Percentiles rank a stretch among this genome's conserved stretches.
phyloP scores from a whole-genome alignment of 2,329 filamentous ascomycete species.

The Fusarium sp. region DNA sequence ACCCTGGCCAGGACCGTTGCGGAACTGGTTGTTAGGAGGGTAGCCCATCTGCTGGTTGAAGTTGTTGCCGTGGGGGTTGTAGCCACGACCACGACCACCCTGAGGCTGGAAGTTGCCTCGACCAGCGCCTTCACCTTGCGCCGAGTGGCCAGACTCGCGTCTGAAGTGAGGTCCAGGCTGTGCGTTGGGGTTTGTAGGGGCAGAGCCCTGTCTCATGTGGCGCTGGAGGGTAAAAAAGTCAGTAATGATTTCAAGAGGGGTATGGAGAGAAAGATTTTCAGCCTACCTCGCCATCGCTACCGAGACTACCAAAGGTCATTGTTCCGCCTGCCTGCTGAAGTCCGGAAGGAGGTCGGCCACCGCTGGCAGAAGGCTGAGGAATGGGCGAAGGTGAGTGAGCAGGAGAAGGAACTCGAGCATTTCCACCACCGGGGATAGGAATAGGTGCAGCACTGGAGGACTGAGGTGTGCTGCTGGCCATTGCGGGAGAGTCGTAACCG shows the following conservation, averaged over 20 bases:
- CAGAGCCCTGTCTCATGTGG: constrained; percentile 75
- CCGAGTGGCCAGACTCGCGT: constrained; percentile 86
- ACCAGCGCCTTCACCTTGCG: constrained; percentile 66
- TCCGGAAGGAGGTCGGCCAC: constrained; percentile 84
- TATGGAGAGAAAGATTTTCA: constrained; percentile 12
- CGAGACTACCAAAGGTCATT: constrained; percentile 86
- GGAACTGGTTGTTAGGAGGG: constrained; percentile 57
- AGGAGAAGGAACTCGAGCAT: constrained; percentile 82
- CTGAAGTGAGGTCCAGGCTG: constrained; percentile 80
- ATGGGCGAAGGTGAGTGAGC: constrained; percentile 93
- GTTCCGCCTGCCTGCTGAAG: constrained; percentile 74
- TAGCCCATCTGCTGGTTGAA: constrained; percentile 60
- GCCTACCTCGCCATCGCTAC: constrained; percentile 80
- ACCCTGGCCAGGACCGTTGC: constrained; percentile 58
- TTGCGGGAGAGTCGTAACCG: constrained; percentile 78
- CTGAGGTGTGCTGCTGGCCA: constrained; percentile 75
- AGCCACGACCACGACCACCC: constrained; percentile 62
- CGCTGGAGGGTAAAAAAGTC: constrained; percentile 58
- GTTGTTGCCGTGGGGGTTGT: constrained; percentile 56
- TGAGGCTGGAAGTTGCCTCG: constrained; percentile 65
- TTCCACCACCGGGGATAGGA: constrained; percentile 69
- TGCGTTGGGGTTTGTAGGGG: constrained; percentile 70
- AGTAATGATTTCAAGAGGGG: constrained; percentile 2
- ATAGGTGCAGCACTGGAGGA: constrained; percentile 65
- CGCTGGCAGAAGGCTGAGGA: constrained; percentile 84